Percentiles rank a stretch among this genome's conserved stretches.
Evolutionary conservation across 306 rosid species (phyloP).

Genomic region (Acacia crassicarpa): DNA sequence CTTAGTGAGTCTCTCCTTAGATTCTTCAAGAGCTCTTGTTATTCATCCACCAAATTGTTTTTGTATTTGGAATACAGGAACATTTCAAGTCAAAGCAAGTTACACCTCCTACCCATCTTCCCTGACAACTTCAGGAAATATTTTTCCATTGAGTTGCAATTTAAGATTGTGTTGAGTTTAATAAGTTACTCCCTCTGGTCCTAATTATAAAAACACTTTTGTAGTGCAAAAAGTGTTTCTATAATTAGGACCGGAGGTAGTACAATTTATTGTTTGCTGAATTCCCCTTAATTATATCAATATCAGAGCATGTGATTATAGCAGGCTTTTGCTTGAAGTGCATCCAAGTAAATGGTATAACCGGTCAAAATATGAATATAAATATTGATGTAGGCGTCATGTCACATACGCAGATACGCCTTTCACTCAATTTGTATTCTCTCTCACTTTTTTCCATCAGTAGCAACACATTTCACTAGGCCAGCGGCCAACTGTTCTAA

Average conservation of each 20-base stretch:
- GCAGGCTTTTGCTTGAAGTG: not conserved
- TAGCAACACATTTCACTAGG: not conserved
- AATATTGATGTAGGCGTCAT: not conserved
- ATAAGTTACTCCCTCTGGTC: no score
- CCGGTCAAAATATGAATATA: not conserved
- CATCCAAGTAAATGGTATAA: not conserved
- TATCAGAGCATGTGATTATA: not conserved
- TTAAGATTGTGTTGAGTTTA: not conserved
- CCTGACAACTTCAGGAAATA: not conserved
- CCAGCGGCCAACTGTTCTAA: not conserved
- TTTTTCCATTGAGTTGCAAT: not conserved
- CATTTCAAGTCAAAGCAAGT: slow-evolving; percentile 1
- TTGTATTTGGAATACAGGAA: not conserved
- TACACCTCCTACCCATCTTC: not conserved
- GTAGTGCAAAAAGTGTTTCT: no score
- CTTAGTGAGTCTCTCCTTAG: not conserved
- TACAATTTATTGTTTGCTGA: not conserved
- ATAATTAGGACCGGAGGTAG: no score
- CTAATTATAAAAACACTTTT: no score
- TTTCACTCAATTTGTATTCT: not conserved
- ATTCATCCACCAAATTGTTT: not conserved
- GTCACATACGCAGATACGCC: not conserved
- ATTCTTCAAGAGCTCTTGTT: not conserved
- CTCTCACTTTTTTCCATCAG: slow-evolving; percentile 5
- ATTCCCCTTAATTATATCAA: not conserved